A percentile compares a stretch with the other conserved stretches of the same genome.
Evolutionary conservation across 2,329 filamentous ascomycete genomes (phyloP).

Genomic region (Acephala macrosclerotiorum): DNA sequence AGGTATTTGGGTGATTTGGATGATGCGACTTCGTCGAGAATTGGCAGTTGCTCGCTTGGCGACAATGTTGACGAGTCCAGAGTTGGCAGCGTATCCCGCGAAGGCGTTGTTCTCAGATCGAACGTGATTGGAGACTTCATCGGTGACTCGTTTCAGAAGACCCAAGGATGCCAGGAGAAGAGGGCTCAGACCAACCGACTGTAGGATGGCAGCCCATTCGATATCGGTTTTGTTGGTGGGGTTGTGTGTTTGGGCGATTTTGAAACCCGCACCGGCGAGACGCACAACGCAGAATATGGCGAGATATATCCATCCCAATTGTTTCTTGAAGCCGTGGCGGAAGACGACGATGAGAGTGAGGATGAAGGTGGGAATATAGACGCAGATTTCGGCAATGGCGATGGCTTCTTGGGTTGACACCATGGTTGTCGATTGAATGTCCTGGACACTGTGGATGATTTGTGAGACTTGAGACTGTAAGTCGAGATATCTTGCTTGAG

Average conservation of each 20-base stretch:
- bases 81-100: conserved; percentile 1
- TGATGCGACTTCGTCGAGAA: conserved; percentile 38
- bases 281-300: conserved; percentile 44
- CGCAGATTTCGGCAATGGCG: conserved; percentile 37
- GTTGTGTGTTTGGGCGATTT: conserved; percentile 38
- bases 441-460: neutral
- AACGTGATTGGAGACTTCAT: conserved; percentile 34
- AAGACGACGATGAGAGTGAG: conserved; percentile 34
- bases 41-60: conserved; percentile 32
- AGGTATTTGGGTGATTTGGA: conserved; percentile 40
- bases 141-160: conserved; percentile 39
- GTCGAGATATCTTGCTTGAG: neutral
- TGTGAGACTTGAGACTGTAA: neutral
- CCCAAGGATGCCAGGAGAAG: conserved; percentile 39
- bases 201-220: conserved; percentile 41
- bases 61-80: conserved; percentile 25
- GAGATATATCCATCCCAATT: conserved; percentile 47
- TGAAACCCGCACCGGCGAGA: conserved; percentile 42
- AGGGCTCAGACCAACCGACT: conserved; percentile 40
- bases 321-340: conserved; percentile 39
- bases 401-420: conserved; percentile 33
- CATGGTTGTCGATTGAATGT: conserved; percentile 20
- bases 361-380: conserved; percentile 39
- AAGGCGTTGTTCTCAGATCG: conserved; percentile 18
- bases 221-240: conserved; percentile 40